Percentiles rank a stretch among this genome's conserved stretches.
Conservation (phyloP, 352 stramenopile genomes). For the Phytophthora kernoviae region DNA sequence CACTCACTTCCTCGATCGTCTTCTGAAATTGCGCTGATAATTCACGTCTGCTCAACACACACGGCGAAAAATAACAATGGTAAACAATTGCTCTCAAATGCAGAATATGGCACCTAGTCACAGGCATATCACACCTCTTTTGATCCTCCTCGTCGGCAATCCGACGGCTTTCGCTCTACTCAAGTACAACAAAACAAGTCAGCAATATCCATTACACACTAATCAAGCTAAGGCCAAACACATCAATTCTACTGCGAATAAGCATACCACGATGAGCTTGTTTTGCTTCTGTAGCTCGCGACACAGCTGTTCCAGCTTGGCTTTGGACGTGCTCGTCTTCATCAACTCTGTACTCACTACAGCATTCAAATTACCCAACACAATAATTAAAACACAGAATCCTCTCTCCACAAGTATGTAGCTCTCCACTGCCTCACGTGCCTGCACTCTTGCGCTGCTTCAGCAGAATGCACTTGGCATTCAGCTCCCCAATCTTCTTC, state of each 20-base stretch:
- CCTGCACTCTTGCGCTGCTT: conserved; percentile 74
- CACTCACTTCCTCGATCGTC: conserved; percentile 88
- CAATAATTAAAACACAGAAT: neutral
- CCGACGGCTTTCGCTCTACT: conserved; percentile 71
- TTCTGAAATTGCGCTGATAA: conserved; percentile 83
- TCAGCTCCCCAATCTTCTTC: conserved; percentile 83
- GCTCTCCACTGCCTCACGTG: conserved; percentile 12
- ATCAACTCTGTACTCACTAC: conserved; percentile 63
- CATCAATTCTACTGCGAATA: neutral
- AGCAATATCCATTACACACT: neutral
- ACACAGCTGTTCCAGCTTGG: conserved; percentile 85
- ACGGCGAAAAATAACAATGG: neutral
- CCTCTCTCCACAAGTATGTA: neutral
- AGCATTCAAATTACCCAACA: conserved; percentile 6
- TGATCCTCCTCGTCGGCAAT: conserved; percentile 87
- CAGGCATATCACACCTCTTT: conserved; percentile 51
- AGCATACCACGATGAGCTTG: conserved; percentile 76
- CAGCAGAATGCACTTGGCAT: conserved; percentile 79
- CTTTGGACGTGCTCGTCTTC: conserved; percentile 69
- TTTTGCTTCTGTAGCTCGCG: conserved; percentile 89
- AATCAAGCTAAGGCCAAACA: neutral
- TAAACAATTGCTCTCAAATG: conserved; percentile 5
- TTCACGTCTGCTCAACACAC: conserved; percentile 45
- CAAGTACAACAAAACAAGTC: neutral
- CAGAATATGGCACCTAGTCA: neutral